Evolutionary conservation across 495 filamentous ascomycete genomes (phyloP).

Genomic region (Xanthoparmelia taractica): DNA sequence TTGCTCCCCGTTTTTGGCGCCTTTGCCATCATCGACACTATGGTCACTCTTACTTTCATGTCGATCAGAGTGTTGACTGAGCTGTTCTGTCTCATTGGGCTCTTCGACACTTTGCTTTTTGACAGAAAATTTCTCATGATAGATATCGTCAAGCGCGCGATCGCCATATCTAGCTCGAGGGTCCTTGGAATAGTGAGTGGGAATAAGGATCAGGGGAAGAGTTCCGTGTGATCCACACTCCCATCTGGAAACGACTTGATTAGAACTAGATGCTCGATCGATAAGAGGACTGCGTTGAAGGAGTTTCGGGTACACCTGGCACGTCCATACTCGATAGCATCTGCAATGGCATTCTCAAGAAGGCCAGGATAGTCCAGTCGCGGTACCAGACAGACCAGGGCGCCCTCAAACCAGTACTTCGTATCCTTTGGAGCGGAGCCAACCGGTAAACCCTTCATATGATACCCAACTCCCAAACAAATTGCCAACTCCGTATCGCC

Average conservation of each 20-base stretch:
- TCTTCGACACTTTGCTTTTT: neutral
- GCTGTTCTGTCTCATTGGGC: neutral
- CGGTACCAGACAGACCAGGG: constrained; percentile 16
- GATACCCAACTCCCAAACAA: constrained; percentile 9
- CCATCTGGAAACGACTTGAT: constrained; percentile 11
- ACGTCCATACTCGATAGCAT: constrained; percentile 5
- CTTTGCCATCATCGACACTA: neutral
- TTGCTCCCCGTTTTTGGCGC: neutral
- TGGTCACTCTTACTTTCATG: neutral
- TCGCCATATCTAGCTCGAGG: neutral
- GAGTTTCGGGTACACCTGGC: neutral
- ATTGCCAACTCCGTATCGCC: constrained; percentile 8
- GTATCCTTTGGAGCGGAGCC: constrained; percentile 16
- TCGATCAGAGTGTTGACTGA: neutral
- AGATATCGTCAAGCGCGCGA: neutral
- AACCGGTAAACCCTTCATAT: constrained; percentile 1
- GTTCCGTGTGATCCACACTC: constrained; percentile 10
- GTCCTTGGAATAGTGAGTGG: neutral
- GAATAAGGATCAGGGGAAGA: constrained; percentile 8
- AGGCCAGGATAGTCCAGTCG: neutral
- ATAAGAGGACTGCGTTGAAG: constrained; percentile 17
- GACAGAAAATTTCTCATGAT: neutral
- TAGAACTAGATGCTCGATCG: constrained; percentile 14
- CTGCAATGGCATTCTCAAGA: constrained; percentile 1
- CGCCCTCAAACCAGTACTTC: constrained; percentile 21